Conservation (phyloP, 1,284 basidiomycete genomes). For the Cryptococcus sp. region DNA sequence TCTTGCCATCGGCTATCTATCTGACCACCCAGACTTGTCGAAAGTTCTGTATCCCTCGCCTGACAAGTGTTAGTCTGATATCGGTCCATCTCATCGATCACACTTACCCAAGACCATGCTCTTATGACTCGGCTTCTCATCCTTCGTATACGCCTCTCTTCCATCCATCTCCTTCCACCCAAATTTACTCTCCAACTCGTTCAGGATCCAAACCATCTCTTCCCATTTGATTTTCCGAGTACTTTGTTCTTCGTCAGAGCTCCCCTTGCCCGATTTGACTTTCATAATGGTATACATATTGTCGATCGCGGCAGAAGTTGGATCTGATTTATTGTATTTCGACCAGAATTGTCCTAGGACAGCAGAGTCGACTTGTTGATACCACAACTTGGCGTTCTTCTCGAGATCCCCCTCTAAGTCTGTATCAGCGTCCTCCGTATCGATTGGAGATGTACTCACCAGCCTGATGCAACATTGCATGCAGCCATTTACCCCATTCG, state of each 20-base stretch:
- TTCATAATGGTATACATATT: constrained; percentile 15
- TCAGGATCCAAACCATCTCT: constrained; percentile 10
- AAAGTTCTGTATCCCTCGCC: constrained; percentile 3
- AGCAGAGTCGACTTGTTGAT: constrained; percentile 13
- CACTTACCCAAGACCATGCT: constrained; percentile 7
- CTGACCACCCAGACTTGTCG: neutral
- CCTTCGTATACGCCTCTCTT: constrained; percentile 11
- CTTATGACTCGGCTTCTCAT: constrained; percentile 13
- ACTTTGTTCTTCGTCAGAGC: neutral
- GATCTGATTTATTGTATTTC: neutral
- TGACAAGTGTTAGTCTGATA: neutral
- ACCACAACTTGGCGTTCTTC: constrained; percentile 19
- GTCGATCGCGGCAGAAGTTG: constrained; percentile 6
- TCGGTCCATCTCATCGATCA: neutral
- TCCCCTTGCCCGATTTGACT: constrained; percentile 6
- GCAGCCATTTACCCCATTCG: constrained; percentile 21
- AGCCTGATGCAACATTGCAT: constrained; percentile 12
- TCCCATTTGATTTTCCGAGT: constrained; percentile 11
- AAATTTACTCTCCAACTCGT: constrained; percentile 6
- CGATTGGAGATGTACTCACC: constrained; percentile 3
- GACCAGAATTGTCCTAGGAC: constrained; percentile 8
- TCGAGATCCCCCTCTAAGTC: constrained; percentile 16
- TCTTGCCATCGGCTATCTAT: neutral
- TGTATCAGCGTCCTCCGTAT: neutral
- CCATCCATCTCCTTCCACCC: constrained; percentile 12